Evolutionary conservation across 73 alveolate genomes (phyloP).

Genomic region (Tetrahymena elliotti): DNA sequence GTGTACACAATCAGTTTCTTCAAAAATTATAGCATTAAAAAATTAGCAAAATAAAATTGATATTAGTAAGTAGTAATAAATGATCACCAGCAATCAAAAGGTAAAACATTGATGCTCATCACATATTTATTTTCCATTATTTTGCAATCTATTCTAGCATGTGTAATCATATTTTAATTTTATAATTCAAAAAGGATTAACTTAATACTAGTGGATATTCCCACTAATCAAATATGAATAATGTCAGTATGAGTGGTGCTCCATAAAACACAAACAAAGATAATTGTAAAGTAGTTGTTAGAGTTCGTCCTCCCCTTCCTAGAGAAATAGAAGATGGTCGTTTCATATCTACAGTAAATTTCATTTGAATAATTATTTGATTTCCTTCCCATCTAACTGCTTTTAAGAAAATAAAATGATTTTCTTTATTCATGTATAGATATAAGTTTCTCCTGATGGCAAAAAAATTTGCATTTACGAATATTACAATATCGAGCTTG

Average conservation of each 20-base stretch:
- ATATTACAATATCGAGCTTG: conserved; percentile 39
- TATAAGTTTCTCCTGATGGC: conserved; percentile 33
- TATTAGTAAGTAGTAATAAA: too few relatives aligned
- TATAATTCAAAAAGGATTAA: neutral
- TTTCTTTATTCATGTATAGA: neutral
- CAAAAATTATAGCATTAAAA: neutral
- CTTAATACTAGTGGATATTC: neutral
- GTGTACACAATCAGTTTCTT: neutral
- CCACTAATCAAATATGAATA: neutral
- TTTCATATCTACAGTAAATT: conserved; percentile 14
- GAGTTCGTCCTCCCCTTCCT: conserved; percentile 98
- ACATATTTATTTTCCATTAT: too few relatives aligned
- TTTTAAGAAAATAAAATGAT: too few relatives aligned
- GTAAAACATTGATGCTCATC: neutral
- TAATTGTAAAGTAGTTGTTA: conserved; percentile 95
- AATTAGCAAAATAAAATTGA: neutral
- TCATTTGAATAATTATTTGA: neutral
- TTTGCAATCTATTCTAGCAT: too few relatives aligned
- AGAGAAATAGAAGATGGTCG: conserved; percentile 81
- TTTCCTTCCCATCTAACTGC: neutral
- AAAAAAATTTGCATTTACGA: conserved; percentile 33
- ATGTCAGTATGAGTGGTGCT: neutral
- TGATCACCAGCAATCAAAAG: neutral
- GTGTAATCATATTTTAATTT: neutral
- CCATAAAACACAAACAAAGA: conserved; percentile 37